A percentile compares a stretch with the other conserved stretches of the same genome.
Conservation (phyloP, 495 filamentous ascomycete species). For the Articulospora tetracladia region DNA sequence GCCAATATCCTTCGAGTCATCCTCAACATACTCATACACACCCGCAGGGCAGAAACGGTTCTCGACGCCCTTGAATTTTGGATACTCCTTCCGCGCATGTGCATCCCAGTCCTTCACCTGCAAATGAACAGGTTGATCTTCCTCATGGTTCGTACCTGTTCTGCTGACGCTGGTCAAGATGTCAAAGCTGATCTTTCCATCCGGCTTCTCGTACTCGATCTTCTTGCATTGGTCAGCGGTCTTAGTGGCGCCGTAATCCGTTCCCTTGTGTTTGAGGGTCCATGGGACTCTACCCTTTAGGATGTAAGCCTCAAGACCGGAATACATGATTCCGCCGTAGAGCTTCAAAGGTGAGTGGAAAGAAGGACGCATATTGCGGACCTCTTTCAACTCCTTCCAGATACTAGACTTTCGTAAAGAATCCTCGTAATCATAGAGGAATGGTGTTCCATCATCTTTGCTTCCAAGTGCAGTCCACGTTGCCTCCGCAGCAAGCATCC, state of each 20-base stretch:
- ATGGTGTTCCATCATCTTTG: constrained; percentile 62
- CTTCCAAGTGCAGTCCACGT: constrained; percentile 69
- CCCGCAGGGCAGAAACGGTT: constrained; percentile 99
- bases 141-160: constrained; percentile 97
- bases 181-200: constrained; percentile 91
- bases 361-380: constrained; percentile 95
- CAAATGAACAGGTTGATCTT: constrained; percentile 95
- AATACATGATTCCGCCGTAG: constrained; percentile 88
- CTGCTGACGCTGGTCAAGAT: constrained; percentile 91
- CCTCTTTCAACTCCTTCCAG: constrained; percentile 91
- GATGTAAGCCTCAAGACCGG: constrained; percentile 85
- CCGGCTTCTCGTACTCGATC: constrained; percentile 96
- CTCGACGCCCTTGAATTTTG: constrained; percentile 87
- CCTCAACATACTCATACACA: constrained; percentile 98
- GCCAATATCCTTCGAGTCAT: constrained; percentile 73
- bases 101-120: constrained; percentile 92
- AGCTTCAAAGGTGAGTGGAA: constrained; percentile 84
- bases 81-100: constrained; percentile 79
- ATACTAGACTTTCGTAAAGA: constrained; percentile 79
- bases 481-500: constrained; percentile 94
- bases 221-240: constrained; percentile 72
- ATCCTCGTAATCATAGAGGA: constrained; percentile 94
- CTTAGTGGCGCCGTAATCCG: constrained; percentile 76
- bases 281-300: constrained; percentile 84
- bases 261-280: constrained; percentile 82